These are phyloP conservation scores for Ascochyta lentis DNA, from an alignment of 2,329 filamentous ascomycete species.

Conservation along the genomic window DNA sequence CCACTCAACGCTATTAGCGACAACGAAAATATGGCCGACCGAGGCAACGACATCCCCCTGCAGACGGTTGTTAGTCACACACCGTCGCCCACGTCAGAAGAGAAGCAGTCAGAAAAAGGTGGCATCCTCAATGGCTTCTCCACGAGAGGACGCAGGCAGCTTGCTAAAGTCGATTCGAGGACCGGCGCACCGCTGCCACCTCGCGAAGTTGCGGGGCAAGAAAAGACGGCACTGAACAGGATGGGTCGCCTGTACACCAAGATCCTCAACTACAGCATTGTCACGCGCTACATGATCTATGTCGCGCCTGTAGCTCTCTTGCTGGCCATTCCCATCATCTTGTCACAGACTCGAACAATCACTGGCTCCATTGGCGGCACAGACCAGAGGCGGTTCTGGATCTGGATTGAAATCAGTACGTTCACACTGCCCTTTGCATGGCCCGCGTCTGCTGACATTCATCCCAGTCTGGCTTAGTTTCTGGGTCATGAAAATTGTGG, in stretches of 20 bases:
- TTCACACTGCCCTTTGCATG: background rate
- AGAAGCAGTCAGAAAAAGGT: constrained; percentile 48
- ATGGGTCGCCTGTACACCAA: constrained; percentile 68
- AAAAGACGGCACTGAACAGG: constrained; percentile 61
- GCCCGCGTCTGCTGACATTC: constrained; percentile 7
- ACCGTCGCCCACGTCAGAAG: constrained; percentile 43
- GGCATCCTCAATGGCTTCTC: constrained; percentile 52
- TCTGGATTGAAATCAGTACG: constrained; percentile 66
- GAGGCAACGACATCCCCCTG: constrained; percentile 67
- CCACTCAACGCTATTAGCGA: constrained; percentile 35
- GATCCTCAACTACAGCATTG: constrained; percentile 66
- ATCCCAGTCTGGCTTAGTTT: constrained; percentile 64
- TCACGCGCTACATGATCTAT: constrained; percentile 70
- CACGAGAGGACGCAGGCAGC: constrained; percentile 43
- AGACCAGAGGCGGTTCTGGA: constrained; percentile 66
- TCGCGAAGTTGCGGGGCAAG: constrained; percentile 53
- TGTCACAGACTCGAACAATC: constrained; percentile 59
- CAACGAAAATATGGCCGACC: constrained; percentile 51
- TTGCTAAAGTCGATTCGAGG: constrained; percentile 39
- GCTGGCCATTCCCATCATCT: constrained; percentile 69
- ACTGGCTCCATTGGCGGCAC: constrained; percentile 60
- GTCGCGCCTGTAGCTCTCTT: constrained; percentile 63
- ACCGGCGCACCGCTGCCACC: constrained; percentile 30
- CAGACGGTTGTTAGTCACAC: constrained; percentile 60
- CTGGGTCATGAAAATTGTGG: constrained; percentile 67